Conservation (phyloP, 2,329 filamentous ascomycete species). For the Clarireedia paspali region DNA sequence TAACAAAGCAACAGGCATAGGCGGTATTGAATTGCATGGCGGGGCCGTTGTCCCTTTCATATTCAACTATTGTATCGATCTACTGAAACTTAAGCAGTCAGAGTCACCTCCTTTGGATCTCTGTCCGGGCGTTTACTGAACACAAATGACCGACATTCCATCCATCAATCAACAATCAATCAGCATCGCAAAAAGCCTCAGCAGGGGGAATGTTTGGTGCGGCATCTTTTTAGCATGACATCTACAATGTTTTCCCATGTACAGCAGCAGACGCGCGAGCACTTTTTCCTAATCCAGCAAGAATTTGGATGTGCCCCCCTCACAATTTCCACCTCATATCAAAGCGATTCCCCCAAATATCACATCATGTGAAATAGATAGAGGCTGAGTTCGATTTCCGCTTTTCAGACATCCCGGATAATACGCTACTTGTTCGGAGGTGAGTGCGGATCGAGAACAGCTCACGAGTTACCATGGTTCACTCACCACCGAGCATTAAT, state of each 20-base stretch:
- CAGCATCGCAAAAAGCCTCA: background rate
- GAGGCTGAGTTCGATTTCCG: background rate
- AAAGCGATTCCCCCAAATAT: background rate
- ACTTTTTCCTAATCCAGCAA: background rate
- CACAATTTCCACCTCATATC: background rate
- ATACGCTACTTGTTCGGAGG: background rate
- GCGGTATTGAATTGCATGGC: background rate
- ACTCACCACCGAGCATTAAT: background rate
- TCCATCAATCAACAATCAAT: background rate
- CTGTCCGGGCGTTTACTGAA: background rate
- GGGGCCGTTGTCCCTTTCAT: background rate
- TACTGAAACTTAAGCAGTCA: slow-evolving; percentile 5
- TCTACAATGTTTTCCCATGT: background rate
- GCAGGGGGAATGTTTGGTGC: background rate
- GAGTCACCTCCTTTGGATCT: background rate
- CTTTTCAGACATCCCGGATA: background rate
- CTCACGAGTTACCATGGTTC: background rate
- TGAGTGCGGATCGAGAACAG: background rate
- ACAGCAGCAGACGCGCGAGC: background rate
- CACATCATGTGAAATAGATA: background rate
- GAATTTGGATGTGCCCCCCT: background rate
- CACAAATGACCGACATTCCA: background rate
- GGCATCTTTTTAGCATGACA: background rate
- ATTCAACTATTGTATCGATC: background rate
- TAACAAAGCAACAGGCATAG: background rate